These are phyloP conservation scores for Cardamine resedifolia DNA, from an alignment of 345 rosid genomes.

Conservation along the genomic window DNA sequence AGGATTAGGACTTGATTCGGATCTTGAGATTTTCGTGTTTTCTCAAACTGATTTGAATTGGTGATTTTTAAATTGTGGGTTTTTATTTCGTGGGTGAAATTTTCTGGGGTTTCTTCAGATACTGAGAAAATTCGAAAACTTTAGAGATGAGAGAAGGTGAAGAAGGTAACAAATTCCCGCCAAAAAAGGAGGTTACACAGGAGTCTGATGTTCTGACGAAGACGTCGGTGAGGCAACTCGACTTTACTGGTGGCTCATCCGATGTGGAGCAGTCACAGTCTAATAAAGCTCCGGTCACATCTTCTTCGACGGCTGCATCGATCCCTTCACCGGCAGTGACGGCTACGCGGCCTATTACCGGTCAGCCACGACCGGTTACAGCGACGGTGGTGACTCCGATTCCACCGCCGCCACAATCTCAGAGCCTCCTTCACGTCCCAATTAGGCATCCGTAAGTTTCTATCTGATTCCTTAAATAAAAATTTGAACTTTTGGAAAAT, in stretches of 20 bases:
- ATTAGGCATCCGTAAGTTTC: constrained; percentile 54
- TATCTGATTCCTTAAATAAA: background rate
- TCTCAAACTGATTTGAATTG: constrained; percentile 23
- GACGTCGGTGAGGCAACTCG: constrained; percentile 88
- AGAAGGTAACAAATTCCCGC: constrained; percentile 68
- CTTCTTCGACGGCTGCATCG: constrained; percentile 5
- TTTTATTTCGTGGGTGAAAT: background rate
- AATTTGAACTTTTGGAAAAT: constrained; percentile 11
- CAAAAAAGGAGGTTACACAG: constrained; percentile 48
- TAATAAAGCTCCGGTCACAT: constrained; percentile 16
- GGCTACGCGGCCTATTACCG: background rate
- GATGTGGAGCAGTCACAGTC: constrained; percentile 51
- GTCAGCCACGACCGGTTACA: constrained; percentile 16
- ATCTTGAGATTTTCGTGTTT: constrained; percentile 44
- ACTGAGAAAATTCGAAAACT: constrained; percentile 3
- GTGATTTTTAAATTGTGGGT: constrained; percentile 6
- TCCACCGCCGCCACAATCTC: constrained; percentile 30
- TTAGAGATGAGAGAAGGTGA: constrained; percentile 68
- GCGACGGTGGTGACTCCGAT: constrained; percentile 26
- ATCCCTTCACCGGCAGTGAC: constrained; percentile 19
- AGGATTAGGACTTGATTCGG: constrained; percentile 30
- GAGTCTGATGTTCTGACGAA: constrained; percentile 40
- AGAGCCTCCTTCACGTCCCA: constrained; percentile 22
- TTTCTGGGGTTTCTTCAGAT: constrained; percentile 24
- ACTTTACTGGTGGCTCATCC: constrained; percentile 59